These are phyloP conservation scores for Alternaria sp. DNA, from an alignment of 2,329 filamentous ascomycete species.

Conservation along the genomic window DNA sequence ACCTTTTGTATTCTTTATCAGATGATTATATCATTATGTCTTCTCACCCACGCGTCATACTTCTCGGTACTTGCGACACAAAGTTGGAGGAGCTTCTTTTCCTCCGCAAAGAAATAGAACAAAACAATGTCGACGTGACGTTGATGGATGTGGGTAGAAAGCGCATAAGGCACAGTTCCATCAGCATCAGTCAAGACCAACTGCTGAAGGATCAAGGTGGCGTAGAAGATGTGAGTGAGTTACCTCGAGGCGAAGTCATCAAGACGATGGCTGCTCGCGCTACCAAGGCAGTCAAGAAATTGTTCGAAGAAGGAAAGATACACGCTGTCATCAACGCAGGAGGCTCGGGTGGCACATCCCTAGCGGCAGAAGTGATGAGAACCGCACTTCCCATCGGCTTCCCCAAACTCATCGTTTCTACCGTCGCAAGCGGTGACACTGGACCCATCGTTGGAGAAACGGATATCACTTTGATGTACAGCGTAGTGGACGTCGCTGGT, in stretches of 20 bases:
- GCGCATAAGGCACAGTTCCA: slow-evolving; percentile 51
- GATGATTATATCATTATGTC: slow-evolving; percentile 8
- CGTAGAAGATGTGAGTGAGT: slow-evolving; percentile 40
- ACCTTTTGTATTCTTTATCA: not conserved
- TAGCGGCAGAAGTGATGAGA: slow-evolving; percentile 68
- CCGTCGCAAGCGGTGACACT: slow-evolving; percentile 71
- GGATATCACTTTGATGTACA: slow-evolving; percentile 74
- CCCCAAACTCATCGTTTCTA: slow-evolving; percentile 74
- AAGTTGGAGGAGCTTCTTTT: slow-evolving; percentile 67
- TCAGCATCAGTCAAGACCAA: slow-evolving; percentile 54
- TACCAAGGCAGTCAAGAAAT: slow-evolving; percentile 49
- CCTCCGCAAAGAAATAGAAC: slow-evolving; percentile 57
- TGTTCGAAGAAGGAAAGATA: slow-evolving; percentile 51
- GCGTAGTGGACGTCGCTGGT: slow-evolving; percentile 73
- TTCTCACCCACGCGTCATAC: slow-evolving; percentile 50
- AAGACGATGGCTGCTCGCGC: slow-evolving; percentile 61
- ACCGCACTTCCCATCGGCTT: slow-evolving; percentile 67
- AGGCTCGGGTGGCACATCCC: slow-evolving; percentile 68
- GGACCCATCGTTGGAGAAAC: slow-evolving; percentile 70
- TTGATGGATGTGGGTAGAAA: slow-evolving; percentile 64
- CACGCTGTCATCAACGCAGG: slow-evolving; percentile 67
- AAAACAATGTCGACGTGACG: slow-evolving; percentile 46
- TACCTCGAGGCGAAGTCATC: slow-evolving; percentile 64
- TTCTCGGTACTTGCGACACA: slow-evolving; percentile 70
- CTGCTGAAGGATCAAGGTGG: slow-evolving; percentile 48